phyloP scores from a whole-genome alignment of 306 rosid species.

The Cicer arietinum region DNA sequence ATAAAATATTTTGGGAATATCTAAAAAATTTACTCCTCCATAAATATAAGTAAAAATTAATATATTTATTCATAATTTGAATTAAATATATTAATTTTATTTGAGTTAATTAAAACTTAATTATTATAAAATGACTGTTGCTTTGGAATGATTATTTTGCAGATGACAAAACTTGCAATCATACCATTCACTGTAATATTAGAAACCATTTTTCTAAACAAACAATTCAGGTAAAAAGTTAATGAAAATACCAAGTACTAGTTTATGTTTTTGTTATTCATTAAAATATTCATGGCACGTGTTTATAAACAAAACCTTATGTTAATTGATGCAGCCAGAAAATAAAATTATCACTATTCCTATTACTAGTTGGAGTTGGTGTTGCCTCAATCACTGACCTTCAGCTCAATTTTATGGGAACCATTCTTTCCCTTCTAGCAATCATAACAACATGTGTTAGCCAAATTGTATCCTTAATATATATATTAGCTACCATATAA shows the following conservation, averaged over 20 bases:
- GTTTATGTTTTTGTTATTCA: background rate
- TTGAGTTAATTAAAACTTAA: no score
- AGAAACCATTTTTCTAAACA: slow-evolving; percentile 79
- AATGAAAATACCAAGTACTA: background rate
- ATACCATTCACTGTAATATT: slow-evolving; percentile 92
- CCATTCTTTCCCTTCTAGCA: slow-evolving; percentile 88
- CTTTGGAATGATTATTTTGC: slow-evolving; percentile 35
- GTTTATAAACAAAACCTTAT: no score
- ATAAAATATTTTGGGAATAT: background rate
- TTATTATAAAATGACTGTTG: background rate
- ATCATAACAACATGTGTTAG: slow-evolving; percentile 87
- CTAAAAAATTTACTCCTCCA: background rate
- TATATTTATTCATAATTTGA: no score
- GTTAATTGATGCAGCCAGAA: slow-evolving; percentile 55
- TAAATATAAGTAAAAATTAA: no score
- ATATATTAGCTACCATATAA: no score
- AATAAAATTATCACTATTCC: slow-evolving; percentile 74
- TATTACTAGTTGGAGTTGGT: slow-evolving; percentile 87
- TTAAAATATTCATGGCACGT: background rate
- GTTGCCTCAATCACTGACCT: slow-evolving; percentile 94
- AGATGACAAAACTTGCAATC: slow-evolving; percentile 99
- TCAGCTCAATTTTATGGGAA: slow-evolving; percentile 89
- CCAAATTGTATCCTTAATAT: slow-evolving; percentile 79
- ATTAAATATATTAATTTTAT: no score
- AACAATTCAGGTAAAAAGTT: slow-evolving; percentile 77